Evolutionary conservation across 257 asterid species (phyloP), one percentile per base, ranked within the genome.

Genomic region (Misopates orontium): DNA sequence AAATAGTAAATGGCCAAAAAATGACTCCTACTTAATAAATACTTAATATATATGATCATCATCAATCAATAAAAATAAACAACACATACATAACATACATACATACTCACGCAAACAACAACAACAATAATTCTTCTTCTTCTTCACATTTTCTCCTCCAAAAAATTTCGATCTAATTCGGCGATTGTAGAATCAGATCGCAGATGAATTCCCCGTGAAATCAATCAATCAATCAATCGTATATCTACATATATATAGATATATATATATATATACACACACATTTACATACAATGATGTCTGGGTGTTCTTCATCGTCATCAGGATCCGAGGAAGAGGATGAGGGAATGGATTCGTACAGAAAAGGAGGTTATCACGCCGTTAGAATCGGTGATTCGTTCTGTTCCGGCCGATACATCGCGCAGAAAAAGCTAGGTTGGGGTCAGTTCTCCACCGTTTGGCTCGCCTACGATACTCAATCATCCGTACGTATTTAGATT

Each of bases 341-440:
- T 58, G 97, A 90, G 71, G 96, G 87, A 64, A 74, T 73, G 23
- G 90, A 84, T 41, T 87, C 92, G 0, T 87, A 87, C 76, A 62
- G 97, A 28, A 87, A 85, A 69, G 97, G 97, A 60, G 97, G 97
- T 1, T 90, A 87, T 75, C 96, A 87, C 73, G 97, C 96, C 31
- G 97, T 87, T 14, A 76, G 96, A 44, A 79, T 85, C 82, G 97
- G 87, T 39, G 97, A 90, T 74, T 76, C 87, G 4, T 90, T 90
- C 77, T 72, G 87, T 75, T 76, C 66, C 10, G 97, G 96, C 20
- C 84, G 91, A 23, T 92, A 89, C 79, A 80, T 92, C 77, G 98
- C 97, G 39, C 98, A 92, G 86, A 85, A 95, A 28, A 92, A 92
- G 63, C 97, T 92, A 48, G 98, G 98, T 0, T 92, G 97, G 98